phyloP scores from a whole-genome alignment of 805 yeast species.

The Suhomyces tanzawaensis region DNA sequence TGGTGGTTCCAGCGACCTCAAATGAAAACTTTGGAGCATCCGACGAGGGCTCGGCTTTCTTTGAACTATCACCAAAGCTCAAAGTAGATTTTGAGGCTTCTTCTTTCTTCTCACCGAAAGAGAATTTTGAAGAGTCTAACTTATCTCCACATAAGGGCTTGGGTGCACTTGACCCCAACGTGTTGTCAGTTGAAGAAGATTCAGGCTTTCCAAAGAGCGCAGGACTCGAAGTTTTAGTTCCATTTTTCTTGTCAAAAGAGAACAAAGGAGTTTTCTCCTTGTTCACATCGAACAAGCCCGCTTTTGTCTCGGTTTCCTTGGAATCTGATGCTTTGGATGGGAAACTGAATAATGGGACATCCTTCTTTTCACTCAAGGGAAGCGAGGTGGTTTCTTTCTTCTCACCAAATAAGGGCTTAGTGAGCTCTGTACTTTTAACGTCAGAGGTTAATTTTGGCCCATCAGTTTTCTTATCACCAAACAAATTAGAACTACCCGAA shows the following conservation, averaged over 20 bases:
- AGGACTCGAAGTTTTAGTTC: neutral
- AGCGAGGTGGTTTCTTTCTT: neutral
- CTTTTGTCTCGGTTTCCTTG: neutral
- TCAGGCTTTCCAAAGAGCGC: neutral
- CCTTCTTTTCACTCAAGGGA: too few relatives aligned
- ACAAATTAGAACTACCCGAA: too few relatives aligned
- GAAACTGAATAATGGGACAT: too few relatives aligned
- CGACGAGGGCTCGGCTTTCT: neutral
- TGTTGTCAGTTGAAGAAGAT: too few relatives aligned
- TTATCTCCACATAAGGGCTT: neutral
- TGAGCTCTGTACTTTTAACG: neutral
- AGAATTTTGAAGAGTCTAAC: conserved; percentile 2
- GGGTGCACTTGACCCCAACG: too few relatives aligned
- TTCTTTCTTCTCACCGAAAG: conserved; percentile 6
- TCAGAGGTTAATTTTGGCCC: neutral
- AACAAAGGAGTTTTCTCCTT: neutral
- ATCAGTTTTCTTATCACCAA: neutral
- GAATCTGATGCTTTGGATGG: neutral
- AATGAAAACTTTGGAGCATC: conserved; percentile 2
- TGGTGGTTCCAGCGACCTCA: too few relatives aligned
- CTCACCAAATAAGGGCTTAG: neutral
- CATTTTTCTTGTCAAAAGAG: conserved; percentile 5
- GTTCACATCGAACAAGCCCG: neutral
- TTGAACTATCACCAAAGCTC: neutral
- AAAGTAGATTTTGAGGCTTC: conserved; percentile 6